Conservation (phyloP, 1,284 basidiomycete species). For the Psilocybe mexicana region DNA sequence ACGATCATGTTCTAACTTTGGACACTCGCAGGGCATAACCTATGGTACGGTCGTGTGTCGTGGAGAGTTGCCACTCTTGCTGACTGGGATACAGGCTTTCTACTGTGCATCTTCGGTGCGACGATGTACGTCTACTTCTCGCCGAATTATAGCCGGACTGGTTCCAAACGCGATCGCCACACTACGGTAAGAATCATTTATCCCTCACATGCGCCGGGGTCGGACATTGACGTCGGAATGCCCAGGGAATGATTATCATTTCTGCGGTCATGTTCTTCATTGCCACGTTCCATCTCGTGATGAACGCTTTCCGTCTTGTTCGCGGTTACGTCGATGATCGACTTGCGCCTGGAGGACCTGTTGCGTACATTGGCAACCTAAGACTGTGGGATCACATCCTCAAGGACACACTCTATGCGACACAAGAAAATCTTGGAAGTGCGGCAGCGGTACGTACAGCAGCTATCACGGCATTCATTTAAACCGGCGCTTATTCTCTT, state of each 20-base stretch:
- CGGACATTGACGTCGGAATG: too few relatives aligned
- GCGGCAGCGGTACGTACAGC: conserved; percentile 3
- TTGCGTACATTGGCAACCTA: conserved; percentile 4
- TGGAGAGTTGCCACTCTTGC: background rate
- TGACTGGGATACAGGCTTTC: background rate
- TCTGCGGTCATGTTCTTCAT: conserved; percentile 7
- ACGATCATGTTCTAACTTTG: background rate
- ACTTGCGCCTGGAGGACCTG: background rate
- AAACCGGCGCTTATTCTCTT: background rate
- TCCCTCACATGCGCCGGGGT: too few relatives aligned
- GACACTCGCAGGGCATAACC: background rate
- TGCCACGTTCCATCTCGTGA: conserved; percentile 4
- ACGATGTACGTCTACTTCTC: conserved; percentile 8
- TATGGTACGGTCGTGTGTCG: background rate
- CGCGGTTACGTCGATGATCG: conserved; percentile 1
- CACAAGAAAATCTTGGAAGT: conserved; percentile 7
- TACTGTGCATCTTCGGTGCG: background rate
- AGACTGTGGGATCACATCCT: conserved; percentile 8
- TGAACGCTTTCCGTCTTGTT: conserved; percentile 5
- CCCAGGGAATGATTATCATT: conserved; percentile 1
- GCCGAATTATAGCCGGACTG: background rate
- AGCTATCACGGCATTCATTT: too few relatives aligned
- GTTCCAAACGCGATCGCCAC: background rate
- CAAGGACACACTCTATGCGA: conserved; percentile 6
- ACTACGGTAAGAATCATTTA: background rate